Percentiles rank a stretch among this genome's conserved stretches.
Conservation (phyloP, 1,139 yeast genomes). For the Pichia sp. region DNA sequence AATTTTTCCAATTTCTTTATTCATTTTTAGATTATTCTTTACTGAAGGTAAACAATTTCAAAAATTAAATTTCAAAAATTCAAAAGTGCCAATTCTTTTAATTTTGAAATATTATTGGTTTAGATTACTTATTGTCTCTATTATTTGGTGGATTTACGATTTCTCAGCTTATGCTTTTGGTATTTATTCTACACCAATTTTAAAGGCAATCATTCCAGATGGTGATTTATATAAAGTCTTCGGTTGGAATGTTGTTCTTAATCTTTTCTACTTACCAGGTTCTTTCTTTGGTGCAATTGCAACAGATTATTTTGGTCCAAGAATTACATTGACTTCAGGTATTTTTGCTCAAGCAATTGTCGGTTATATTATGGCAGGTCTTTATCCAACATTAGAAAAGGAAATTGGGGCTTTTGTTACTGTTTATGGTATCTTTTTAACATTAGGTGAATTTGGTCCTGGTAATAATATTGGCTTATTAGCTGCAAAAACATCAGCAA, state of each 20-base stretch:
- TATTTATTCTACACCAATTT: conserved; percentile 66
- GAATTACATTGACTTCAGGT: conserved; percentile 68
- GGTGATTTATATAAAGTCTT: conserved; percentile 64
- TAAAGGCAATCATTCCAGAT: conserved; percentile 53
- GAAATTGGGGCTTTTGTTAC: conserved; percentile 77
- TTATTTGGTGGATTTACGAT: conserved; percentile 89
- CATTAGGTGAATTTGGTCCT: conserved; percentile 91
- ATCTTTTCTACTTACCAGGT: conserved; percentile 86
- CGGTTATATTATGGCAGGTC: conserved; percentile 84
- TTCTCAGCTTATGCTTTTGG: conserved; percentile 86
- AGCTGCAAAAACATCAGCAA: conserved; percentile 81
- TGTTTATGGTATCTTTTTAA: conserved; percentile 76
- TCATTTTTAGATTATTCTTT: conserved; percentile 70
- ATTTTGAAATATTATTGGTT: conserved; percentile 81
- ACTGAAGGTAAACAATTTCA: conserved; percentile 65
- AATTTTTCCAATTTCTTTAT: conserved; percentile 75
- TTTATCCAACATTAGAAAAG: conserved; percentile 46
- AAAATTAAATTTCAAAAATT: conserved; percentile 63
- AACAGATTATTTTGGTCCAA: conserved; percentile 87
- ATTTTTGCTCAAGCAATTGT: conserved; percentile 65
- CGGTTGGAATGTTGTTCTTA: conserved; percentile 91
- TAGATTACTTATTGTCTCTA: conserved; percentile 60
- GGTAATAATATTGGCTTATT: conserved; percentile 88
- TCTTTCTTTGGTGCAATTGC: conserved; percentile 74
- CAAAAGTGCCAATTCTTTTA: conserved; percentile 59